A percentile compares a stretch with the other conserved stretches of the same genome.
Conservation (phyloP, 2,329 filamentous ascomycete species). For the Pseudogymnoascus sp. region DNA sequence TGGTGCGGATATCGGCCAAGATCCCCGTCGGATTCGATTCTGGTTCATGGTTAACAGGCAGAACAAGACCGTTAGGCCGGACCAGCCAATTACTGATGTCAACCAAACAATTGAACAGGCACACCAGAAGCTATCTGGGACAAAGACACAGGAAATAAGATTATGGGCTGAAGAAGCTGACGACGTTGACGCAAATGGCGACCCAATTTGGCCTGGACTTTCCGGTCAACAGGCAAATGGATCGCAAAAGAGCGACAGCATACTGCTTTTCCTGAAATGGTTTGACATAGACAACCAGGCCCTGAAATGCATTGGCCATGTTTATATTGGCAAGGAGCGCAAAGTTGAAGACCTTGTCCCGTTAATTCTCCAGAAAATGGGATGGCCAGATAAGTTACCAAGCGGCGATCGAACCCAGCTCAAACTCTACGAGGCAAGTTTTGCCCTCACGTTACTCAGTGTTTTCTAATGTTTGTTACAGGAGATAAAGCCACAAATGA, state of each 20-base stretch:
- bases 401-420: constrained; percentile 53
- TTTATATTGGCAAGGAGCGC: constrained; percentile 82
- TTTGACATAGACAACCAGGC: constrained; percentile 75
- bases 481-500: constrained; percentile 98
- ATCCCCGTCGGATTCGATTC: constrained; percentile 66
- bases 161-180: constrained; percentile 80
- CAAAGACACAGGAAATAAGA: constrained; percentile 59
- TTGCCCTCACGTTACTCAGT: neutral
- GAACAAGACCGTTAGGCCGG: constrained; percentile 91
- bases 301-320: constrained; percentile 68
- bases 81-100: constrained; percentile 73
- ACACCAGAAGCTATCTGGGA: constrained; percentile 58
- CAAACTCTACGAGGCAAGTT: constrained; percentile 66
- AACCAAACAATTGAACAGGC: constrained; percentile 74
- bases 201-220: constrained; percentile 63
- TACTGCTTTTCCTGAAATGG: constrained; percentile 86
- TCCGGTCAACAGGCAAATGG: constrained; percentile 49
- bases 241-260: constrained; percentile 52
- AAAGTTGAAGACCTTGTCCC: constrained; percentile 80
- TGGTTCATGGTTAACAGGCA: constrained; percentile 99
- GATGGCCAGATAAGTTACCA: constrained; percentile 70
- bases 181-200: constrained; percentile 59
- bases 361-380: constrained; percentile 73
- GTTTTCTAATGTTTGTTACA: constrained; percentile 26
- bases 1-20: constrained; percentile 60